Percentiles rank a stretch among this genome's conserved stretches.
phyloP scores from a whole-genome alignment of 306 rosid species.

The Sicyos edulis region DNA sequence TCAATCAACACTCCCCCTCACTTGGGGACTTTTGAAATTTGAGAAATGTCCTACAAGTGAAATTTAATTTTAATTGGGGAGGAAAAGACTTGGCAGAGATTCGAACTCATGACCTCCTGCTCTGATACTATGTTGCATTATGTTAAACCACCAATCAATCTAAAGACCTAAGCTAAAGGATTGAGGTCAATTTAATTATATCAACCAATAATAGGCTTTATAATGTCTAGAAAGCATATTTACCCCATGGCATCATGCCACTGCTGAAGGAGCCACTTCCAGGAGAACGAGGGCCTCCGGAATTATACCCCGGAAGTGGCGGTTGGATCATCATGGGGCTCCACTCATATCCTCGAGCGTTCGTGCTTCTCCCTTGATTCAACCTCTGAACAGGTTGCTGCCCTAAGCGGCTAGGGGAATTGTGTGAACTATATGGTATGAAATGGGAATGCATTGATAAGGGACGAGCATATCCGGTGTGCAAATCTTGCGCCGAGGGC shows the following conservation, averaged over 20 bases:
- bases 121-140: too few relatives aligned
- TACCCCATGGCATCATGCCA: slow-evolving; percentile 86
- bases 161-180: too few relatives aligned
- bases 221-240: slow-evolving; percentile 3
- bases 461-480: slow-evolving; percentile 44
- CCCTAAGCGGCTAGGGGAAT: slow-evolving; percentile 90
- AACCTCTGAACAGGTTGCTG: slow-evolving; percentile 68
- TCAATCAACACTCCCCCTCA: too few relatives aligned
- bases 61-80: too few relatives aligned
- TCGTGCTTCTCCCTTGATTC: slow-evolving; percentile 55
- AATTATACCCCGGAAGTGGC: slow-evolving; percentile 54
- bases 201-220: too few relatives aligned
- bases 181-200: too few relatives aligned
- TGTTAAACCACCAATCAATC: too few relatives aligned
- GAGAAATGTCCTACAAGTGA: too few relatives aligned
- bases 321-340: slow-evolving; percentile 65
- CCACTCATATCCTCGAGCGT: slow-evolving; percentile 56
- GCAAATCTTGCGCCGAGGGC: slow-evolving; percentile 55
- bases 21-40: too few relatives aligned
- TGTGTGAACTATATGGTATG: slow-evolving; percentile 61
- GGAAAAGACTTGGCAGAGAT: too few relatives aligned
- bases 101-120: too few relatives aligned
- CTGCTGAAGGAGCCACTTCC: slow-evolving; percentile 60
- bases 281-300: slow-evolving; percentile 68
- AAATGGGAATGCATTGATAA: slow-evolving; percentile 63